A percentile compares a stretch with the other conserved stretches of the same genome.
These are phyloP conservation scores for Graphiopsis chlorocephala DNA, from an alignment of 2,329 filamentous ascomycete genomes.

Conservation along the genomic window DNA sequence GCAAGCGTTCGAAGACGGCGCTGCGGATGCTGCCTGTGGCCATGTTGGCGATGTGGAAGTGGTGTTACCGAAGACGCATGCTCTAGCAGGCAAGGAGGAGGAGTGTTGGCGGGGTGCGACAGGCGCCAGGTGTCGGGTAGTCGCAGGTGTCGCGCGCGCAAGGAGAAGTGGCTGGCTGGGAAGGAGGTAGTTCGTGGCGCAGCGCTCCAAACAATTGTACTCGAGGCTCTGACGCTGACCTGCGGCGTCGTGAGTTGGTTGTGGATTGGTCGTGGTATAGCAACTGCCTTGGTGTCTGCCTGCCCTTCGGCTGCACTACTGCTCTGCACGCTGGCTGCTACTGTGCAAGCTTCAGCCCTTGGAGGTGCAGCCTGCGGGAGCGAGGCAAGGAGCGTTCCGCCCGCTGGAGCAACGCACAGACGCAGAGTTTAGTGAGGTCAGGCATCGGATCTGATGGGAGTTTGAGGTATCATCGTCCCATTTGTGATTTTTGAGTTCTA, in stretches of 20 bases:
- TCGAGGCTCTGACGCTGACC: conserved; percentile 5
- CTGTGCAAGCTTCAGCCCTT: background rate
- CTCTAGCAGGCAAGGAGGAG: background rate
- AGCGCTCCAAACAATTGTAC: background rate
- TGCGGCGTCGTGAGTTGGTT: conserved; percentile 1
- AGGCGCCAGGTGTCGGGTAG: conserved; percentile 14
- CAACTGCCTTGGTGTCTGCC: background rate
- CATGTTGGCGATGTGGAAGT: conserved; percentile 25
- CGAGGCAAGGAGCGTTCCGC: background rate
- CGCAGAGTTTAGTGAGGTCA: background rate
- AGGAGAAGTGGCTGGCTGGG: background rate
- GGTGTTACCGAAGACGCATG: conserved; percentile 27
- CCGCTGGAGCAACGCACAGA: background rate
- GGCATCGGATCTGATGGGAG: background rate
- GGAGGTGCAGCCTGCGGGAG: background rate
- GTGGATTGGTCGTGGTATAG: background rate
- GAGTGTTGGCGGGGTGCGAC: background rate
- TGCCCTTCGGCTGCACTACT: background rate
- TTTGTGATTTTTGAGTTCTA: background rate
- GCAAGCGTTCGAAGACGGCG: conserved; percentile 20
- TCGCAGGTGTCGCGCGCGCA: conserved; percentile 3
- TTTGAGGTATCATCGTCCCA: background rate
- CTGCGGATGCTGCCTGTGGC: conserved; percentile 26
- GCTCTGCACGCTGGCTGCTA: background rate
- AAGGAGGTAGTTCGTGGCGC: background rate